A percentile compares a stretch with the other conserved stretches of the same genome.
Conservation (phyloP, 2,329 filamentous ascomycete genomes). For the Xylaria sp. region DNA sequence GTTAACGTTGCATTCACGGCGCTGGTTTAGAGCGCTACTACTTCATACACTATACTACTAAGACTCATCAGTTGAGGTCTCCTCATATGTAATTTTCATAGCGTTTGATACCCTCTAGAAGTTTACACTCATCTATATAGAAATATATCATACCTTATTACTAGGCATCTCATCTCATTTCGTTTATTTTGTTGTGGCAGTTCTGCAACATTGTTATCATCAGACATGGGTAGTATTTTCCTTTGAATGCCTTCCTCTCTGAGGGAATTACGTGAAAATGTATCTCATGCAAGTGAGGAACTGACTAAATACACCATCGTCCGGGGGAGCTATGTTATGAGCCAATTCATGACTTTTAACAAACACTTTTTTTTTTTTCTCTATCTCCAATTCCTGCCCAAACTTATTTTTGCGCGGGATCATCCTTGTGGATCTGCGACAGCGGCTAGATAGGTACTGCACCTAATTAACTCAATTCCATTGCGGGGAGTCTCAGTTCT, state of each 20-base stretch:
- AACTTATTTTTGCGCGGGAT: no score
- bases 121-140: neutral
- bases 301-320: neutral
- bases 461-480: no score
- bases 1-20: neutral
- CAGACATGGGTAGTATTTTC: neutral
- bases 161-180: neutral
- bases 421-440: no score
- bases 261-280: no score
- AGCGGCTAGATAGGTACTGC: no score
- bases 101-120: constrained; percentile 26
- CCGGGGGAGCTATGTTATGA: neutral
- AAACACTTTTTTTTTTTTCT: no score
- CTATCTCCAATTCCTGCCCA: no score
- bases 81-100: constrained; percentile 8
- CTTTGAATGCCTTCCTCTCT: neutral
- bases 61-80: constrained; percentile 2
- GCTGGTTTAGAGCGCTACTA: neutral
- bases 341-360: constrained; percentile 2
- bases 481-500: no score
- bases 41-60: neutral
- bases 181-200: neutral
- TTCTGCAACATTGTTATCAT: neutral
- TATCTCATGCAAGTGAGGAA: no score
- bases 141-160: constrained; percentile 3